Evolutionary conservation across 2,329 filamentous ascomycete species (phyloP).

Genomic region (Sporothrix pseudoabietina): DNA sequence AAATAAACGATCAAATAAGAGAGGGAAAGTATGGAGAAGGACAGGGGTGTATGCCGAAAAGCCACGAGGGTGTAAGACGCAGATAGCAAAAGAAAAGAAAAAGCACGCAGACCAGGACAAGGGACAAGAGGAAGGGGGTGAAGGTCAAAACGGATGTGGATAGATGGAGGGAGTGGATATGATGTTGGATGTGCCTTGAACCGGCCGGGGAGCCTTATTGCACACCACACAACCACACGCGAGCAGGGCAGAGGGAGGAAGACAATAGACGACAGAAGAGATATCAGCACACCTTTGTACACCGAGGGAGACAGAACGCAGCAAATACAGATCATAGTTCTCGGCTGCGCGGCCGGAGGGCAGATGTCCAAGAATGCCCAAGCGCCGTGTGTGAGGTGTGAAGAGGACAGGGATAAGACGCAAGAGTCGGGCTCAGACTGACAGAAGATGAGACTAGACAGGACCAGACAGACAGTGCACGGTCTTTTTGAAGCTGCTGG

Average conservation of each 20-base stretch:
- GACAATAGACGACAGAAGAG: neutral
- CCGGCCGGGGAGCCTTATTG: constrained; percentile 9
- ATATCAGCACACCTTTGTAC: neutral
- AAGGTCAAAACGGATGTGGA: neutral
- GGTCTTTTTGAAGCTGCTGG: neutral
- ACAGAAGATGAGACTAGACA: neutral
- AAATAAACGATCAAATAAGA: constrained; percentile 10
- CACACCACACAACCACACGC: constrained; percentile 3
- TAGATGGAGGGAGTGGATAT: neutral
- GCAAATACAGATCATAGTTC: neutral
- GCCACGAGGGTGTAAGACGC: constrained; percentile 1
- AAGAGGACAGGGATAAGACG: neutral
- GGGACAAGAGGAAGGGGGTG: neutral
- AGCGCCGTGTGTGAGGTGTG: neutral
- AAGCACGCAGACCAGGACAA: constrained; percentile 6
- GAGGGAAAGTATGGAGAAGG: neutral
- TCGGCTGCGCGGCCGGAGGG: neutral
- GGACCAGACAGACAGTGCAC: neutral
- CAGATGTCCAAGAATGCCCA: neutral
- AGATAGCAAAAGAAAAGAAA: neutral
- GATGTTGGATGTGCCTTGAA: neutral
- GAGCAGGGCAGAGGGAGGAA: neutral
- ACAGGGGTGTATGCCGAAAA: neutral
- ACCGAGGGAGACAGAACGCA: neutral
- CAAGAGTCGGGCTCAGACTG: too few species aligned